phyloP scores from a whole-genome alignment of 345 rosid species.

The Aquilaria sinensis region DNA sequence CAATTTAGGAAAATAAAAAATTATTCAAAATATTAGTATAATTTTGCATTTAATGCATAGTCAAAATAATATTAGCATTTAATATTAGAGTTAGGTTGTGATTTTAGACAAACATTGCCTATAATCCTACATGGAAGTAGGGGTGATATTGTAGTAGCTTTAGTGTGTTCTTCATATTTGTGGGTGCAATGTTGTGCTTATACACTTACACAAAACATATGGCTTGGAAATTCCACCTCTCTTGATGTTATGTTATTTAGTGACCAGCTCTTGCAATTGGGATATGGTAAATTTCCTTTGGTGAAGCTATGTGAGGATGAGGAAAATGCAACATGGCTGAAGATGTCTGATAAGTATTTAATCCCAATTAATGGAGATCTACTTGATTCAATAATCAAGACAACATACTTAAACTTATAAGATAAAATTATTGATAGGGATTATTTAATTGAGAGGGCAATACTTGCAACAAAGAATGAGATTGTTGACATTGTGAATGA shows the following conservation, averaged over 20 bases:
- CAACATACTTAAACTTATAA: neutral
- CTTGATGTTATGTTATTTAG: neutral
- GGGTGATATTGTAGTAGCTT: too few relatives aligned
- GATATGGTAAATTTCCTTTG: neutral
- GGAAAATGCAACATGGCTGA: neutral
- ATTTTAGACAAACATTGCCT: neutral
- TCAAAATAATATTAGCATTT: too few relatives aligned
- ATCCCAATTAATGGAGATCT: neutral
- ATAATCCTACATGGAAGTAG: too few relatives aligned
- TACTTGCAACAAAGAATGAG: neutral
- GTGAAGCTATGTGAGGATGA: too few relatives aligned
- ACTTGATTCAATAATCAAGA: neutral
- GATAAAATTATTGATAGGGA: neutral
- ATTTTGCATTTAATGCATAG: too few relatives aligned
- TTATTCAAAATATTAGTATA: too few relatives aligned
- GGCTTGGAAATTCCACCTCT: neutral
- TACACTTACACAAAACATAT: neutral
- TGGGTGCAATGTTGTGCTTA: too few relatives aligned
- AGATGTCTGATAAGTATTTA: neutral
- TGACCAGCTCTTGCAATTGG: neutral
- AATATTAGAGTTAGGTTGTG: too few relatives aligned
- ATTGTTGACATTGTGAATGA: neutral
- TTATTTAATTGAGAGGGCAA: neutral
- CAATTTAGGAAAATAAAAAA: too few relatives aligned
- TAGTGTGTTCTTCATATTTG: too few relatives aligned